Conservation (phyloP, 2,329 filamentous ascomycete species). For the Thermoascus crustaceus region DNA sequence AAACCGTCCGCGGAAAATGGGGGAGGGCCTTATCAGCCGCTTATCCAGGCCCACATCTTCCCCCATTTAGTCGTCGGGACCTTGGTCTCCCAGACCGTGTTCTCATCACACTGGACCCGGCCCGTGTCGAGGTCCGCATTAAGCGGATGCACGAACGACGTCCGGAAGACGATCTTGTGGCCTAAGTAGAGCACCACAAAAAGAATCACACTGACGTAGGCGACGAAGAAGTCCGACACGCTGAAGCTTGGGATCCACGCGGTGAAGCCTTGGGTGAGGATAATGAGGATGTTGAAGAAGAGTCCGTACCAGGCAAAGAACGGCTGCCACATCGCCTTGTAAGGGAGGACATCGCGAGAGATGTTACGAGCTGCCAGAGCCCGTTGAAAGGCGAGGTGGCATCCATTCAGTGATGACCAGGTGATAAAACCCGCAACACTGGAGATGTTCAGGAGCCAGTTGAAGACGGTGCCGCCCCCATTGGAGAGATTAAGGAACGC, state of each 20-base stretch:
- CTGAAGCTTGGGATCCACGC: constrained; percentile 55
- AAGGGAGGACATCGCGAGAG: constrained; percentile 51
- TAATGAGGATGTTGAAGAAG: constrained; percentile 56
- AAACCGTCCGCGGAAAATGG: too few species aligned
- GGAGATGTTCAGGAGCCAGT: constrained; percentile 43
- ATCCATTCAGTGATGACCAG: constrained; percentile 43
- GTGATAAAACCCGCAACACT: constrained; percentile 42
- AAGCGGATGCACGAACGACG: constrained; percentile 27
- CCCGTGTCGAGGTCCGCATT: constrained; percentile 40
- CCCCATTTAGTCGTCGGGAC: constrained; percentile 23
- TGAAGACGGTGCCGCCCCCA: constrained; percentile 53
- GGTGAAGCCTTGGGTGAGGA: constrained; percentile 61
- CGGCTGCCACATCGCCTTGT: constrained; percentile 54
- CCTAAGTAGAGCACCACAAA: constrained; percentile 53
- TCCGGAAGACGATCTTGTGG: constrained; percentile 46
- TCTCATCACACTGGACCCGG: constrained; percentile 25
- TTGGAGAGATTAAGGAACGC: constrained; percentile 62
- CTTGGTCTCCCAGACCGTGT: constrained; percentile 27
- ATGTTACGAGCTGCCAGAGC: constrained; percentile 51
- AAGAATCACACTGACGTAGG: constrained; percentile 57
- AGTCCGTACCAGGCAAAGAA: constrained; percentile 59
- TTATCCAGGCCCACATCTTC: constrained; percentile 19
- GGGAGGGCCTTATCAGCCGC: constrained; percentile 7
- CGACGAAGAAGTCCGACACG: constrained; percentile 53
- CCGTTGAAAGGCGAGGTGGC: constrained; percentile 59